Evolutionary conservation across 352 stramenopile genomes (phyloP), one percentile per base, ranked within the genome.

Genomic region (Pilasporangium apinafurcum): DNA sequence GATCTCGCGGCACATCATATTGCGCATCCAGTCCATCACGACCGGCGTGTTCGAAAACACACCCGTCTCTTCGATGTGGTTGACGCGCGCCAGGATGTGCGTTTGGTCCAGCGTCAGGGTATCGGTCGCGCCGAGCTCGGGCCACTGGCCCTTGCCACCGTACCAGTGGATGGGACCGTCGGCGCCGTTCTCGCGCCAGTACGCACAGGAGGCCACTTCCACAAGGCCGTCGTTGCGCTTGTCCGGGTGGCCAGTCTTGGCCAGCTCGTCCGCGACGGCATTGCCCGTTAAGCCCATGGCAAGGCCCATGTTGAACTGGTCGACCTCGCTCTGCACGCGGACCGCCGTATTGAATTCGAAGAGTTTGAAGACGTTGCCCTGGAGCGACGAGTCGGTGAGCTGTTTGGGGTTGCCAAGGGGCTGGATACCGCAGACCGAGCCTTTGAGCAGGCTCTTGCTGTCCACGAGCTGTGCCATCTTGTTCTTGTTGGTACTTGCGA

Each of bases 21-120:
- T 42, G 36, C 36, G 36, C 36, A 42, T 42, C 36, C 36, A 42
- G 36, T 25, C 28, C 36, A 42, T 42, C 14, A 42, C 28, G 14
- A 42, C 36, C 12, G 36, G 36, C 36, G 36, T 42, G 36, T 42
- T 42, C 18, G 36, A 28, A 22, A 42, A 42, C n/a, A 42, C 36
- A 14, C 36, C 36, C 14, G 36, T 42, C 20, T 42, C n/a, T 13
- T 42, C 36, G 20, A 25, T 25, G 36, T 42, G 36, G 12, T 42
- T 42, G 3, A 42, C 36, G 1, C 18, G 21, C 1, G 36, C 36
- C n/a, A 42, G 17, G 16, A 42, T 42, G 36, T 14, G 28, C 36
- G 36, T 18, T n/a, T 29, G 6, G 8, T n/a, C n/a, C n/a, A n/a
- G n/a, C n/a, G n/a, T 22, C n/a, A 8, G 14, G 36, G 24, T 13